Base-by-base conservation (phyloP, 371 early-diverging fungal species). In the Mucor sp. region DNA sequence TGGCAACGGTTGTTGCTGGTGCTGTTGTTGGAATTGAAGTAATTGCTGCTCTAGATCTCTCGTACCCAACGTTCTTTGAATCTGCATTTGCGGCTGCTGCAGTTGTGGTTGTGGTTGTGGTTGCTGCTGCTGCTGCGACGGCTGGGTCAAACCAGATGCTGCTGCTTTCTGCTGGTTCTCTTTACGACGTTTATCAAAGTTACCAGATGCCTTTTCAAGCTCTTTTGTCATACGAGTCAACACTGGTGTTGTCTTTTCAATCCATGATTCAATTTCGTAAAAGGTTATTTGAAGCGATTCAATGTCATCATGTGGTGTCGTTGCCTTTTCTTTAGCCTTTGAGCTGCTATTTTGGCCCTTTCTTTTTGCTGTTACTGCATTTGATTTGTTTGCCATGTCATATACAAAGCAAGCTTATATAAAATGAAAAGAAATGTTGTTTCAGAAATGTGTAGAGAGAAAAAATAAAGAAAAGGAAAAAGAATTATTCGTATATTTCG, bases 251-350 rank as follows among this genome's bases (percentile, higher is more conserved):
- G 84, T 81, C 57, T 81, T 81, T 64, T 84, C 84, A 28, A 84
- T 81, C 83, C 84, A 84, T 15, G 80, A 67, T 35, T 67, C 67
- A 12, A 67, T 67, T 35, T 67, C 67, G 21, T 67, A 62, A 70
- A 84, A 84, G 1, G 84, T 84, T 55, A 84, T 80, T 68, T 84
- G 84, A 33, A 84, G 63, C 4, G 81, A 74, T 39, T 84, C 81
- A 21, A 81, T 66, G 41, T 84, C 80, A 66, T 84, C 79, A 35
- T 84, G 77, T 28, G 76, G 71, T 32, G 75, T 62, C 17, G 68
- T 77, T 59, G 70, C 67, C 41, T 62, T 74, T 59, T 74, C 76
- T 62, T 75, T 71, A 27, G 67, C 70, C 30, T 78, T 71, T n/a
- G 55, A 23, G 6, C 56, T 56, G 11, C 25, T 67, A n/a, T 39